Evolutionary conservation across 805 yeast genomes (phyloP), one percentile per base, ranked within the genome.

Genomic region (Ogataea siamensis): DNA sequence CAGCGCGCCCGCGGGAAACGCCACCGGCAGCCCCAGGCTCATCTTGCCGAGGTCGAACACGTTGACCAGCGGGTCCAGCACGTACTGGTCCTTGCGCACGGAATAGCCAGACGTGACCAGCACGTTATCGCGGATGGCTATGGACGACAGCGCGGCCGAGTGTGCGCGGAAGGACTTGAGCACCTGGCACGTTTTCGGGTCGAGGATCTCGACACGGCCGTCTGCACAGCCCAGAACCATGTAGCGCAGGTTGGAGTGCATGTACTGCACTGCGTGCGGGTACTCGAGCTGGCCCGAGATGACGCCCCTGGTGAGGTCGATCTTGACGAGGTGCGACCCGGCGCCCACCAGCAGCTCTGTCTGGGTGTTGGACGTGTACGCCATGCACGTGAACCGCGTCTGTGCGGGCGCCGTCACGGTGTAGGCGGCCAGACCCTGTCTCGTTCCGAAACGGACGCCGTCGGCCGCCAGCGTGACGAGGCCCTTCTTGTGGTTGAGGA

Each of bases 1-100:
- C 7, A 84, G 72, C 1, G 98, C 96, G 9, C 97, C 97, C 0
- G 88, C 82, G 1, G 93, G 88, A 53, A 88, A 87, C 4, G 96
- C 78, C 6, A 91, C 70, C 3, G 97, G 96, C 0, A 94, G 68
- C 39, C 81, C 61, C 2, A 88, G 73, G 36, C 76, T 73, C 76
- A 85, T 68, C 40, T 78, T 74, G 45, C 94, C 72, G 20, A 87
- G 58, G 58, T 93, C 98, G 58, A 78, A 87, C 14, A 87, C 78
- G 48, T 81, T 81, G 14, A 91, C 88, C 45, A 91, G 70, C 0
- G 95, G 91, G 55, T 93, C 98, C 7, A 78, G 70, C 13, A 72
- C 61, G 39, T 68, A 68, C 6, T 71, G 67, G 32, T 80, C 78
- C 34, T 78, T 75, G 32, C 87, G 74, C 16, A 78, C 63, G 0